Base-by-base conservation (phyloP, 208 protist species). In the Crithidia brevicula region DNA sequence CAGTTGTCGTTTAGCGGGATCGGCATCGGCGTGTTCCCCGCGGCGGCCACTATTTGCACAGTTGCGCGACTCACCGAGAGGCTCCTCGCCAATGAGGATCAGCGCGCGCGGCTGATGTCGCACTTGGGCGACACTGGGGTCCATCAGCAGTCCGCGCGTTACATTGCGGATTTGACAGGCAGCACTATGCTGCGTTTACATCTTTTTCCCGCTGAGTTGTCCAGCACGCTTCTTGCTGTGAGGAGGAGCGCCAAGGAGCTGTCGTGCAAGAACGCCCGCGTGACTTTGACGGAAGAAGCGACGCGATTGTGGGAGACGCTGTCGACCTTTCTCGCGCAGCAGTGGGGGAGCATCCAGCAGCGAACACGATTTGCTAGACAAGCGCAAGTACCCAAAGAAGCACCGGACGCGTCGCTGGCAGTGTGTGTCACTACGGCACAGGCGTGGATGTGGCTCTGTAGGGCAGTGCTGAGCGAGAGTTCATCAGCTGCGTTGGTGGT, bases 1-100 rank as follows among this genome's bases (percentile, higher is more conserved):
- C 61, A 30, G 5, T 38, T 76, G 22, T 76, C 70, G 4, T 76
- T 76, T 20, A 58, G 70, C 47, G 70, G 70, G n/a, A 65, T 70
- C 33, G 36, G 54, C 27, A 52, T 64, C 13, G 70, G 70, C 16
- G 31, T 76, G 10, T 70, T 76, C 15, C 70, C 70, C 4, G 53
- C 56, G 0, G 36, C 70, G 7, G 47, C 61, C 15, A 76, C 70
- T 0, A 23, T 67, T 10, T 23, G 15, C 25, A 46, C 34, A n/a
- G 22, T 67, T 23, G 28, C 36, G 20, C 11, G 25, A 10, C 43
- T 70, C 28, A 28, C 42, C 36, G 15, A 46, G 8, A 28, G 16
- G 18, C 53, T 54, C 2, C 45, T 18, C 2, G 10, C 23, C 11
- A 3, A 31, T 6, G 33, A 38, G 25, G 57, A 22, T 4, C 57